Evolutionary conservation across 1,284 basidiomycete genomes (phyloP).

Genomic region (Apiotrichum gracile): DNA sequence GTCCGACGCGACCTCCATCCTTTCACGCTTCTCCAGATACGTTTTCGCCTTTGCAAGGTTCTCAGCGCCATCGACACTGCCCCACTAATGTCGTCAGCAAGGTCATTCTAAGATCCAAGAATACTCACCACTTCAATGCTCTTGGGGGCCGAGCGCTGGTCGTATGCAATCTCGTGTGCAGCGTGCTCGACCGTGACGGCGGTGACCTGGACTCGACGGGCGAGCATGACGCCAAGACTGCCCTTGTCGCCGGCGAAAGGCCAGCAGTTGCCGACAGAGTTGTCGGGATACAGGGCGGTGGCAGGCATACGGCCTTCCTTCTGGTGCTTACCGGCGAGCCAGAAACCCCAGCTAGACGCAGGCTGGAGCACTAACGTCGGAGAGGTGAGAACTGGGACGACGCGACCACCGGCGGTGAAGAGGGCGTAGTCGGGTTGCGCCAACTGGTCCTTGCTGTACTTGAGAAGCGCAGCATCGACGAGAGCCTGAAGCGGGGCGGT

Average conservation of each 20-base stretch:
- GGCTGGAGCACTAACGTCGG: slow-evolving; percentile 61
- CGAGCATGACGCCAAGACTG: slow-evolving; percentile 73
- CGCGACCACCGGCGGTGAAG: slow-evolving; percentile 69
- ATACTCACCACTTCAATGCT: slow-evolving; percentile 61
- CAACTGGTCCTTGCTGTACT: slow-evolving; percentile 69
- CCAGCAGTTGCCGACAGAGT: slow-evolving; percentile 72
- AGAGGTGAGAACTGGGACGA: slow-evolving; percentile 76
- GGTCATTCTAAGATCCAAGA: not conserved
- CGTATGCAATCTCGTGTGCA: slow-evolving; percentile 67
- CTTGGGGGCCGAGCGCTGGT: slow-evolving; percentile 71
- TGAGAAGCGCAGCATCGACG: slow-evolving; percentile 61
- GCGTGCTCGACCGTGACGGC: slow-evolving; percentile 87
- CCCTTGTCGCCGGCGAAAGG: slow-evolving; percentile 74
- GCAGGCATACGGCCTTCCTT: slow-evolving; percentile 73
- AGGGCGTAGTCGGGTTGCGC: slow-evolving; percentile 79
- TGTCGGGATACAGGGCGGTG: slow-evolving; percentile 67
- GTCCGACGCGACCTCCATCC: not conserved
- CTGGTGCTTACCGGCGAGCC: slow-evolving; percentile 29
- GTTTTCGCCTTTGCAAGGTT: slow-evolving; percentile 58
- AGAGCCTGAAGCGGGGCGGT: slow-evolving; percentile 63
- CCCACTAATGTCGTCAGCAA: slow-evolving; percentile 56
- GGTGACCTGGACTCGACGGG: slow-evolving; percentile 61
- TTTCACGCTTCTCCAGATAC: slow-evolving; percentile 25
- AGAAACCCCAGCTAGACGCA: slow-evolving; percentile 23
- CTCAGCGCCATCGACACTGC: slow-evolving; percentile 66